Evolutionary conservation across 2,329 filamentous ascomycete genomes (phyloP).

Genomic region (Alternaria burnsii): DNA sequence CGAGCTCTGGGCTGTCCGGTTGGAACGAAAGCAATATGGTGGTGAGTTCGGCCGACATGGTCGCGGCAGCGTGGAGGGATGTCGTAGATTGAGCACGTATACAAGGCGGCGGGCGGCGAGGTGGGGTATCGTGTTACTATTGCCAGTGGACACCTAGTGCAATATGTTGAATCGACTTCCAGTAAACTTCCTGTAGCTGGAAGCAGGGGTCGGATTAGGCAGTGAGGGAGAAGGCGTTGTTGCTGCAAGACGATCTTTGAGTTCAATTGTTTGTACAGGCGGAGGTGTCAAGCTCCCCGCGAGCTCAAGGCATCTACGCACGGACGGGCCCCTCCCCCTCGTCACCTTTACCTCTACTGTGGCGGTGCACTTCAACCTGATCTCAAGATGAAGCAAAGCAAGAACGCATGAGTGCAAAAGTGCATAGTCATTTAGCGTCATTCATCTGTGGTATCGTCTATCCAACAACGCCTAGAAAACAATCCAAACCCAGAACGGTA

Average conservation of each 20-base stretch:
- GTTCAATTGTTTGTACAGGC: slow-evolving; percentile 15
- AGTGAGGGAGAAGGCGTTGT: background rate
- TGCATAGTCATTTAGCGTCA: slow-evolving; percentile 1
- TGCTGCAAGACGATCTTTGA: background rate
- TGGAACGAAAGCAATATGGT: slow-evolving; percentile 47
- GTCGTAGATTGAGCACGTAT: slow-evolving; percentile 11
- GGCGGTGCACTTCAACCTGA: slow-evolving; percentile 15
- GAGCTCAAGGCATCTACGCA: slow-evolving; percentile 38
- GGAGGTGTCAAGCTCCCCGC: slow-evolving; percentile 32
- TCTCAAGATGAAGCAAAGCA: background rate
- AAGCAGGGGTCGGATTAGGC: background rate
- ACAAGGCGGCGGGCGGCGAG: slow-evolving; percentile 23
- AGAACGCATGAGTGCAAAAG: background rate
- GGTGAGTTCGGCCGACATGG: slow-evolving; percentile 45
- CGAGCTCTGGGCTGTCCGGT: slow-evolving; percentile 41
- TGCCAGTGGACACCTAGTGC: background rate
- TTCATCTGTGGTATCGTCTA: slow-evolving; percentile 4
- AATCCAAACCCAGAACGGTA: slow-evolving; percentile 16
- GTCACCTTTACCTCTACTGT: slow-evolving; percentile 3
- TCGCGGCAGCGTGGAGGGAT: slow-evolving; percentile 11
- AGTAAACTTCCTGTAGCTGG: background rate
- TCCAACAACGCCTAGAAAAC: background rate
- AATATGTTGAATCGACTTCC: background rate
- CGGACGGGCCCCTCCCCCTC: slow-evolving; percentile 19
- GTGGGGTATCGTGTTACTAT: slow-evolving; percentile 25